These are phyloP conservation scores for Ustilago shanxiensis DNA, from an alignment of 1,284 basidiomycete genomes.

Conservation along the genomic window DNA sequence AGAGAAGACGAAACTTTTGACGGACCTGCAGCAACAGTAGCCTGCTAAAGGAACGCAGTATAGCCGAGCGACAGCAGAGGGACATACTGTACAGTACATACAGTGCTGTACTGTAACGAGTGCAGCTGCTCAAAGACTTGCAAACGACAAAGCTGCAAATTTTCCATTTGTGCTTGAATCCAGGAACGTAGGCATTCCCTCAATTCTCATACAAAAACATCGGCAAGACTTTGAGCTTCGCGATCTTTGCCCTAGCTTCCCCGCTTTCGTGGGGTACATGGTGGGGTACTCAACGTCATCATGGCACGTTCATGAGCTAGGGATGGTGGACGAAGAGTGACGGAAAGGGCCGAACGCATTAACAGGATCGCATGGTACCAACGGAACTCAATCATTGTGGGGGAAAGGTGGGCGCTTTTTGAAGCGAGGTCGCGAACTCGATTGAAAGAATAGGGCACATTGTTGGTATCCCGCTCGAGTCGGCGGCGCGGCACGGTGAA, in stretches of 20 bases:
- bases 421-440: constrained; percentile 1
- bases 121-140: not conserved
- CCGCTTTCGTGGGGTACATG: constrained; percentile 11
- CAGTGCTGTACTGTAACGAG: too few relatives aligned
- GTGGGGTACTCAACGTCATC: not conserved
- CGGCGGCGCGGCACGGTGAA: constrained; percentile 5
- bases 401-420: not conserved
- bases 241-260: not conserved
- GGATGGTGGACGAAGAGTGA: not conserved
- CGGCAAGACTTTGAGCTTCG: not conserved
- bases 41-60: not conserved
- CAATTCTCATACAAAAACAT: not conserved
- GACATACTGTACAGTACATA: too few relatives aligned
- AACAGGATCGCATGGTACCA: not conserved
- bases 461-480: not conserved
- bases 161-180: not conserved
- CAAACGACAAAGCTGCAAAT: not conserved
- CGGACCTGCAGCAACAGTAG: not conserved
- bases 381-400: not conserved
- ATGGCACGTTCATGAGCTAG: not conserved
- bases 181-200: not conserved
- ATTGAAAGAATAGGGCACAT: not conserved
- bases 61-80: not conserved
- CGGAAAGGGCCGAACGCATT: not conserved
- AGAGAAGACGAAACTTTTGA: constrained; percentile 1